Base-by-base conservation (phyloP, 1,139 yeast genomes). In the Hanseniaspora gamundiae region DNA sequence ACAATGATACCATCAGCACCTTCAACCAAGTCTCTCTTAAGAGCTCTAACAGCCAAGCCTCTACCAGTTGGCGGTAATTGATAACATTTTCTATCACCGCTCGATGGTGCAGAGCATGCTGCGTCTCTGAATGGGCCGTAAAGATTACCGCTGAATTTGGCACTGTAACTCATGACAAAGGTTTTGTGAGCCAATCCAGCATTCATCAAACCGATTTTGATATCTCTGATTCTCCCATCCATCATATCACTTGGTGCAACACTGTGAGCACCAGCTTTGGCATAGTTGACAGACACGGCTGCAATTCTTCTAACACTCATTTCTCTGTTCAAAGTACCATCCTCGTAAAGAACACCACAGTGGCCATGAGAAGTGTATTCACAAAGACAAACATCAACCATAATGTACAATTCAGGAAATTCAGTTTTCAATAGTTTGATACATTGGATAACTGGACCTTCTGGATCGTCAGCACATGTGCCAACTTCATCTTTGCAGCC, bases 221-320 rank as follows among this genome's bases (percentile, higher is more conserved):
- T 91, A 45, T 86, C 97, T 50, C 74, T 71, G 51, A 93, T 78
- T 56, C 98, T 75, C 20, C 98, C 99, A 61, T 91, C 99, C 60
- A 88, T 80, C 98, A 93, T 91, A 62, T 91, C 98, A 13, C 94
- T 82, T 16, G 99, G 99, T 1, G 98, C 97, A 35, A 91, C 95
- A 45, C 87, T 82, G 60, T 91, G 74, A 2, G 95, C 96, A 43
- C 97, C 98, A 0, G 98, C 97, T 54, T 72, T 75, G 40, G 97
- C 98, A 59, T 91, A 91, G 62, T 85, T 88, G 21, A 84, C 94
- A 1, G 97, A 96, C 22, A 91, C 96, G 13, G 94, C 91, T 2
- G 94, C 96, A 44, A 91, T 73, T 60, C 99, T 73, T 52, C 78
- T 72, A 17, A 85, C 94, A 24, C 93, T 77, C 46, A 66, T 64